Conservation (phyloP, 208 protist species). For the Porcisia hertigi region DNA sequence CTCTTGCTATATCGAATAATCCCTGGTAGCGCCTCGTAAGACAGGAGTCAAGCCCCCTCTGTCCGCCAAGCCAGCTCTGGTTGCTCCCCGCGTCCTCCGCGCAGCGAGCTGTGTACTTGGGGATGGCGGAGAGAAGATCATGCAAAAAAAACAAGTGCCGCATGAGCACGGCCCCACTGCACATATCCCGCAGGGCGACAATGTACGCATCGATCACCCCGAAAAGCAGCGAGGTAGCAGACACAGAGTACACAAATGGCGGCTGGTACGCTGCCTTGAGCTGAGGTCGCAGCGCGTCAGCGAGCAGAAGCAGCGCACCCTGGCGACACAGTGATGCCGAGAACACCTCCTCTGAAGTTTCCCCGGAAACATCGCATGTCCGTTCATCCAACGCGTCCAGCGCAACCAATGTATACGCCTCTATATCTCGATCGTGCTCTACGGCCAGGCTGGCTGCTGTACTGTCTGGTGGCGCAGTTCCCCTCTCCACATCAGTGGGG, state of each 20-base stretch:
- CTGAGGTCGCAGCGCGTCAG: conserved; percentile 10
- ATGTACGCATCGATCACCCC: conserved; percentile 2
- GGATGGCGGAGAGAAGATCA: conserved; percentile 15
- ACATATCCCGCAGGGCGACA: conserved; percentile 9
- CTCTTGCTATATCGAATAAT: conserved; percentile 59
- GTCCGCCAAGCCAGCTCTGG: neutral
- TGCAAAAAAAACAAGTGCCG: conserved; percentile 26
- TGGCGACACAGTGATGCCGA: conserved; percentile 16
- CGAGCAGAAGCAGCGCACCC: conserved; percentile 26
- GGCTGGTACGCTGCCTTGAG: neutral
- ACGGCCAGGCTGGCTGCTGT: conserved; percentile 17
- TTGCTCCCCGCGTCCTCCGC: conserved; percentile 2
- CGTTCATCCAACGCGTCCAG: conserved; percentile 15
- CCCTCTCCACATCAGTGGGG: conserved; percentile 14
- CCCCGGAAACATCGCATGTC: neutral
- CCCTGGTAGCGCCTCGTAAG: conserved; percentile 45
- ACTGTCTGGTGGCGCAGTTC: conserved; percentile 9
- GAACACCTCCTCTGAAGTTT: neutral
- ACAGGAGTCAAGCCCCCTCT: conserved; percentile 1
- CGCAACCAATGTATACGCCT: conserved; percentile 16
- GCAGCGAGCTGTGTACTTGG: conserved; percentile 32
- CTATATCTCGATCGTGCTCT: conserved; percentile 18
- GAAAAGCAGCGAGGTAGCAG: conserved; percentile 17
- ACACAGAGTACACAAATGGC: conserved; percentile 7
- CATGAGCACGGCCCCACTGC: conserved; percentile 16